phyloP scores from a whole-genome alignment of 371 early-diverging fungal species.

The Sporodiniella umbellata region DNA sequence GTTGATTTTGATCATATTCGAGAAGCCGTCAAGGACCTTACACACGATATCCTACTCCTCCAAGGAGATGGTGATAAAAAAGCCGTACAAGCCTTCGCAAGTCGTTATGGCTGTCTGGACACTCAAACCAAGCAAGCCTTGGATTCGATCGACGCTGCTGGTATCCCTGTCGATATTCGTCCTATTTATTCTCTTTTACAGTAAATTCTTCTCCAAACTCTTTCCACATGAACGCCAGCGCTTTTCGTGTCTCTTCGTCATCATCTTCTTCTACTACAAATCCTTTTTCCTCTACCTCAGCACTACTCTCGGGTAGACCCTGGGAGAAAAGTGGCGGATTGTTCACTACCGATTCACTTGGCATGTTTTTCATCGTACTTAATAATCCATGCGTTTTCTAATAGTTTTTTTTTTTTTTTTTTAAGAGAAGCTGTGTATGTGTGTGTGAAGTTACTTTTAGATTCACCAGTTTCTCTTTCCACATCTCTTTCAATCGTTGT shows the following conservation, averaged over 20 bases:
- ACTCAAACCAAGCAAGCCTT: conserved; percentile 52
- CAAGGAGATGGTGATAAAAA: conserved; percentile 80
- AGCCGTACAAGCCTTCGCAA: conserved; percentile 59
- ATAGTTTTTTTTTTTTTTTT: too few species aligned
- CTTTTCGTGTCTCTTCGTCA: conserved; percentile 14
- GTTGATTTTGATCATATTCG: conserved; percentile 69
- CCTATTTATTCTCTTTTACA: conserved; percentile 42
- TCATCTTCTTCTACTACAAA: conserved; percentile 11
- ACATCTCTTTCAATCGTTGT: too few species aligned
- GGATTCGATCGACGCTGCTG: conserved; percentile 49
- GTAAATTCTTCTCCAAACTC: conserved; percentile 17
- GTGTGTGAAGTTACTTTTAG: too few species aligned
- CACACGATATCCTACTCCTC: conserved; percentile 67
- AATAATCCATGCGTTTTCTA: too few species aligned
- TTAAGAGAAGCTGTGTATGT: too few species aligned
- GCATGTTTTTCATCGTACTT: not conserved
- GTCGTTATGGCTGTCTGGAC: conserved; percentile 56
- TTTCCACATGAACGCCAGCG: conserved; percentile 13
- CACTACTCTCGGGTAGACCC: not conserved
- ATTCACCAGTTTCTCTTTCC: too few species aligned
- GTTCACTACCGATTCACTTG: too few species aligned
- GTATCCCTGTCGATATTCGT: conserved; percentile 51
- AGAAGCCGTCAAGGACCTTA: conserved; percentile 63
- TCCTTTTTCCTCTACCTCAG: not conserved
- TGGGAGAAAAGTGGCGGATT: too few species aligned